Conservation (phyloP, 1,139 yeast genomes). For the Pichia terricola region DNA sequence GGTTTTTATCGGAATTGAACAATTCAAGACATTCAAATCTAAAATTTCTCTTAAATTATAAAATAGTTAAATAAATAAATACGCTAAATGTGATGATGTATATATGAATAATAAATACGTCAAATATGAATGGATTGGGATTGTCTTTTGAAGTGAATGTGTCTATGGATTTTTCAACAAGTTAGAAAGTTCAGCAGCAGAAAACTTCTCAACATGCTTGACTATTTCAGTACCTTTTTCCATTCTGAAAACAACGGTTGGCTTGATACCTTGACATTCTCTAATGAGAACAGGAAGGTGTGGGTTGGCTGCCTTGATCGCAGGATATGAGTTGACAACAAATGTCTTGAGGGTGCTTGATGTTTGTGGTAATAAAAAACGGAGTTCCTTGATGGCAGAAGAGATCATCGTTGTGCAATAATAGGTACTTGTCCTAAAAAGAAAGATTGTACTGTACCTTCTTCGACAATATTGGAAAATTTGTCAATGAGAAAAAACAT, state of each 20-base stretch:
- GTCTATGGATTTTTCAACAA: constrained; percentile 13
- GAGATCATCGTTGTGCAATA: constrained; percentile 7
- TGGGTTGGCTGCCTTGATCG: constrained; percentile 47
- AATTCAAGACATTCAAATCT: no score
- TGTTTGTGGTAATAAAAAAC: constrained; percentile 72
- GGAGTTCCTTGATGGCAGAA: constrained; percentile 58
- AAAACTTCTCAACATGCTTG: constrained; percentile 21
- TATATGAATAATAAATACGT: no score
- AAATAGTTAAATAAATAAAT: no score
- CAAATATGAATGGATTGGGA: no score
- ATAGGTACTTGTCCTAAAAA: background rate
- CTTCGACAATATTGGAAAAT: no score
- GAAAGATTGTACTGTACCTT: no score
- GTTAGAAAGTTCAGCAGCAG: constrained; percentile 20
- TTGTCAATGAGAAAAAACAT: no score
- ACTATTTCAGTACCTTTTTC: constrained; percentile 27
- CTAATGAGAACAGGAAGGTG: constrained; percentile 63
- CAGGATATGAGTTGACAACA: constrained; percentile 50
- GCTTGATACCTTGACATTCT: constrained; percentile 65
- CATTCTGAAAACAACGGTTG: constrained; percentile 65
- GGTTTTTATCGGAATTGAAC: no score
- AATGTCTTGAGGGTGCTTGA: constrained; percentile 48
- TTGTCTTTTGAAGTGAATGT: no score
- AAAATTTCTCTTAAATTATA: no score
- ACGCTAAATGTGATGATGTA: no score